Evolutionary conservation across 495 filamentous ascomycete genomes (phyloP).

Genomic region (Aspergillus funiculosus): DNA sequence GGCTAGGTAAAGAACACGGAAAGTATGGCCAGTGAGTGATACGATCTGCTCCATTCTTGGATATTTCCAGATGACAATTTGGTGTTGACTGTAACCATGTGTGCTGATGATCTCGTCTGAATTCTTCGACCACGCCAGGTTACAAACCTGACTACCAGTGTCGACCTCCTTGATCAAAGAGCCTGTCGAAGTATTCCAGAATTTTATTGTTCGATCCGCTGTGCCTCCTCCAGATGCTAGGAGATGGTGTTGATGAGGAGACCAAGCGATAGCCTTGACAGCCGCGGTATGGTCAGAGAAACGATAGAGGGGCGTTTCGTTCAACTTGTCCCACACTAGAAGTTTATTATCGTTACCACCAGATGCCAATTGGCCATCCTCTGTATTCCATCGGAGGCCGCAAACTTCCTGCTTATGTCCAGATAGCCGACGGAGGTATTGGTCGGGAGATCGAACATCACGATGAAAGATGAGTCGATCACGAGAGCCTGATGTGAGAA

Average conservation of each 20-base stretch:
- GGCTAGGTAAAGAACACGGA: conserved; percentile 88
- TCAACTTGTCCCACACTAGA: conserved; percentile 95
- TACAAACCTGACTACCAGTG: conserved; percentile 95
- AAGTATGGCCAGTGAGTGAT: conserved; percentile 91
- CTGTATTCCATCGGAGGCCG: conserved; percentile 93
- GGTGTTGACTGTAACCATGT: conserved; percentile 96
- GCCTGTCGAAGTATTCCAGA: conserved; percentile 88
- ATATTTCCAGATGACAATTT: conserved; percentile 99
- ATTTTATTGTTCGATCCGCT: conserved; percentile 91
- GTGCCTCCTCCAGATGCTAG: conserved; percentile 96
- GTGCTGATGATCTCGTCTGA: conserved; percentile 95
- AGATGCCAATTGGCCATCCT: conserved; percentile 90
- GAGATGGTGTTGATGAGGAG: conserved; percentile 86
- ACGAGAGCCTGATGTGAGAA: conserved; percentile 89
- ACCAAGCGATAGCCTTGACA: conserved; percentile 99
- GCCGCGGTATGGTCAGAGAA: conserved; percentile 91
- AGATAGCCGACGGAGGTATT: conserved; percentile 71
- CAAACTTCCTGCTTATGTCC: conserved; percentile 99
- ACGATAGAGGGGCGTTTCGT: conserved; percentile 79
- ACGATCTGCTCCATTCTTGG: conserved; percentile 95
- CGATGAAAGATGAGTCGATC: conserved; percentile 92
- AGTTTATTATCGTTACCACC: conserved; percentile 98
- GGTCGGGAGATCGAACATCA: conserved; percentile 89
- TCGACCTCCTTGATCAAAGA: conserved; percentile 77
- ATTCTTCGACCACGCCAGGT: conserved; percentile 91